Evolutionary conservation across 202 grass and related monocot species (phyloP), one percentile per base, ranked within the genome.

Genomic region (Bolboschoenoplectus hybrid): DNA sequence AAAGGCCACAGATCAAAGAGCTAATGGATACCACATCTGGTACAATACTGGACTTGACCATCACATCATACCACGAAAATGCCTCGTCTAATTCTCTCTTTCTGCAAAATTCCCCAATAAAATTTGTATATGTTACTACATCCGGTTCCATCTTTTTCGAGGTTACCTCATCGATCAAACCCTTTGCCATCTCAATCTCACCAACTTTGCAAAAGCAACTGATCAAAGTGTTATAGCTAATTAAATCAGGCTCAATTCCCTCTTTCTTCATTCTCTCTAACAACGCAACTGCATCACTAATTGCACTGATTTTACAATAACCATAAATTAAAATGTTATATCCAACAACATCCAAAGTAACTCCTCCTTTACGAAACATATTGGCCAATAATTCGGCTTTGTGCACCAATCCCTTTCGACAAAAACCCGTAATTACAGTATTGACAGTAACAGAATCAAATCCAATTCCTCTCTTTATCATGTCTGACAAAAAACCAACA

Each of bases 311-410:
- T 57, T 92, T 95, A 77, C 88, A 92, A 77, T 98, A 89, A 2
- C 91, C 93, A 63, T 93, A 86, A 49, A 95, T 85, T 61, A 98
- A 81, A 63, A 87, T 83, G 63, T 98, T 98, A 91, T 89, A 93
- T 57, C 95, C 91, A 10, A 86, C 36, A 7, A 77, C 66, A 88
- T 92, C 90, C 57, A 92, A 41, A 76, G 74, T 41, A 41, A 86
- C 81, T 44, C 90, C 49, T 13, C 87, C 95, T 68, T 46, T 34
- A 32, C 86, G 10, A 63, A 92, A 68, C 93, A 93, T 89, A 40
- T 91, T 78, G 0, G 86, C 80, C 71, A 93, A 20, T 2, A 13
- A 60, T 47, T 82, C 78, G 13, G 93, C 95, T 45, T 80, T 68
- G 16, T 91, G 79, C 32, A 91, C 85, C 55, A 80, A 83, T 0